phyloP scores from a whole-genome alignment of 768 basidiomycete species.

The Rhodotorula taiwanensis region DNA sequence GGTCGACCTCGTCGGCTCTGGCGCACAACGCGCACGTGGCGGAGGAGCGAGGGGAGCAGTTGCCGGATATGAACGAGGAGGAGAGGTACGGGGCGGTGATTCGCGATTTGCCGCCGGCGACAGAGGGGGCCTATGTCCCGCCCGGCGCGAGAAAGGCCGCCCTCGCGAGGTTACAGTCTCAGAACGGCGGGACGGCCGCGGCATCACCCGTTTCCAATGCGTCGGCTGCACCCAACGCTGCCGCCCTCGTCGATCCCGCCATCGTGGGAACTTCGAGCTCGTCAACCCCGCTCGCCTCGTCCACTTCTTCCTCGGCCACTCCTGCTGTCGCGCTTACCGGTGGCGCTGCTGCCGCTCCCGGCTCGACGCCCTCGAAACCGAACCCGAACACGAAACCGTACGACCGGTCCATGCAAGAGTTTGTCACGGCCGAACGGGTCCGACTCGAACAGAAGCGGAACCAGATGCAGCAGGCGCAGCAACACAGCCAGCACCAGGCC shows the following conservation, averaged over 20 bases:
- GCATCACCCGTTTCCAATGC: no score
- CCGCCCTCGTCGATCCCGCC: no score
- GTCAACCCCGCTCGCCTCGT: neutral
- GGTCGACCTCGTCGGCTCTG: conserved; percentile 46
- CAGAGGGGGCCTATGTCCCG: conserved; percentile 84
- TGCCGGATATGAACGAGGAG: conserved; percentile 74
- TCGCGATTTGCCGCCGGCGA: conserved; percentile 52
- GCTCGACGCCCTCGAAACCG: neutral
- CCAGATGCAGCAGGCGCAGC: conserved; percentile 44
- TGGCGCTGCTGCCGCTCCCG: neutral
- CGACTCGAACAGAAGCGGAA: conserved; percentile 84
- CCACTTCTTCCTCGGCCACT: neutral
- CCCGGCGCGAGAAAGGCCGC: conserved; percentile 67
- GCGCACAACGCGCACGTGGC: conserved; percentile 75
- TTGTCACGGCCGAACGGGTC: conserved; percentile 86
- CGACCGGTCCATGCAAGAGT: conserved; percentile 78
- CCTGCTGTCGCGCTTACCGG: neutral
- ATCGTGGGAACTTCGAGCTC: no score
- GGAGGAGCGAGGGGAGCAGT: conserved; percentile 65
- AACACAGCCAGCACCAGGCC: conserved; percentile 1
- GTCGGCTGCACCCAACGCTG: no score
- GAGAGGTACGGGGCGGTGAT: conserved; percentile 94
- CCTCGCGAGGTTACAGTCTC: conserved; percentile 14
- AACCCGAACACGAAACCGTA: conserved; percentile 3
- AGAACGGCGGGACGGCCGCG: neutral